These are phyloP conservation scores for Podaxis mareebaensis DNA, from an alignment of 768 basidiomycete genomes.

Conservation along the genomic window DNA sequence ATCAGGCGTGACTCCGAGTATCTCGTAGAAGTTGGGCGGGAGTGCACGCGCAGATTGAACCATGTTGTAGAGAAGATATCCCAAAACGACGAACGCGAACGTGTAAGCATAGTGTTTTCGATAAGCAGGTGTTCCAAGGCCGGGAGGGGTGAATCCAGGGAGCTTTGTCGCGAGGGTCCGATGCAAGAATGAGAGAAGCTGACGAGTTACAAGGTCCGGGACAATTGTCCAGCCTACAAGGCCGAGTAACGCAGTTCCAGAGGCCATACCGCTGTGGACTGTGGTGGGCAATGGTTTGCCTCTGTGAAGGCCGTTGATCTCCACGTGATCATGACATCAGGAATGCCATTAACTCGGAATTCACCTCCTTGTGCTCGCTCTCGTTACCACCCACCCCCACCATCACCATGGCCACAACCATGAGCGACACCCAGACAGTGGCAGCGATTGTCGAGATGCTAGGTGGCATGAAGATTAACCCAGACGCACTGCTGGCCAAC, in stretches of 20 bases:
- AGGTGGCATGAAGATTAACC: constrained; percentile 29
- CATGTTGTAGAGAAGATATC: constrained; percentile 68
- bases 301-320: background rate
- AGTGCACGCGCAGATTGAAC: constrained; percentile 55
- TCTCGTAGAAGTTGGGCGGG: constrained; percentile 76
- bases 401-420: background rate
- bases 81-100: constrained; percentile 62
- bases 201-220: constrained; percentile 60
- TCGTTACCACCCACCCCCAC: background rate
- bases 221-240: constrained; percentile 67
- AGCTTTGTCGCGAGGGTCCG: constrained; percentile 26
- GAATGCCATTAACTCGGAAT: background rate
- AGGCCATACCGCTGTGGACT: constrained; percentile 21
- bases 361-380: background rate
- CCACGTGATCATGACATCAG: constrained; percentile 12
- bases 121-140: constrained; percentile 44
- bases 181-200: constrained; percentile 45
- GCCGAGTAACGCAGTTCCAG: constrained; percentile 23
- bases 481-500: constrained; percentile 31
- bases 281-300: background rate
- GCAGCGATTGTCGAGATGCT: constrained; percentile 25
- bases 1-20: constrained; percentile 61
- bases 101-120: constrained; percentile 62
- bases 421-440: background rate
- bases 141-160: constrained; percentile 32